Percentiles rank a stretch among this genome's conserved stretches.
phyloP scores from a whole-genome alignment of 1,284 basidiomycete species.

The Rhodotorula sp. region DNA sequence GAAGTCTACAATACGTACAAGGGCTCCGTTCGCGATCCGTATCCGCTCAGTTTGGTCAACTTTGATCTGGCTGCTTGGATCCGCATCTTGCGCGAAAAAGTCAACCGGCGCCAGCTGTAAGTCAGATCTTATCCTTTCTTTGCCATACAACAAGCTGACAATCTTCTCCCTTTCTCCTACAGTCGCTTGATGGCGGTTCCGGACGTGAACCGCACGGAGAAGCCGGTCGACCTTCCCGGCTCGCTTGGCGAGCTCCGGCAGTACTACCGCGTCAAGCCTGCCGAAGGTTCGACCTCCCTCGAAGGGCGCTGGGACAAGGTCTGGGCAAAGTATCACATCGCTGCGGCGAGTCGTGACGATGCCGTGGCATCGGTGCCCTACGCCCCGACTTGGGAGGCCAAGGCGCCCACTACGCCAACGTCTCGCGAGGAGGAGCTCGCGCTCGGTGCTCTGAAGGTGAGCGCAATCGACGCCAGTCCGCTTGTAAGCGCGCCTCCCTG shows the following conservation, averaged over 20 bases:
- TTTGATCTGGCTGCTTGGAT: slow-evolving; percentile 75
- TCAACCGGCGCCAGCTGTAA: slow-evolving; percentile 81
- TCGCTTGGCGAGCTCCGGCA: slow-evolving; percentile 56
- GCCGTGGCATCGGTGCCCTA: slow-evolving; percentile 68
- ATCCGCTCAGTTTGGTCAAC: slow-evolving; percentile 64
- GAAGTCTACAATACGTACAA: slow-evolving; percentile 70
- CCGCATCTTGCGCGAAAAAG: slow-evolving; percentile 69
- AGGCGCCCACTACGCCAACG: neutral
- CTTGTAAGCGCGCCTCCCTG: neutral
- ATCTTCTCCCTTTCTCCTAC: neutral
- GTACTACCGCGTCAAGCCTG: slow-evolving; percentile 54
- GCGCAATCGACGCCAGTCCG: neutral
- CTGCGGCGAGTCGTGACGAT: slow-evolving; percentile 51
- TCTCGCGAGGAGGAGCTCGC: neutral
- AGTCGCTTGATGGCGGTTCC: slow-evolving; percentile 41
- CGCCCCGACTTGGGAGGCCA: slow-evolving; percentile 38
- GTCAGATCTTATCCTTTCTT: slow-evolving; percentile 46
- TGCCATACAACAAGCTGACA: neutral
- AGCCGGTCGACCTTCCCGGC: slow-evolving; percentile 52
- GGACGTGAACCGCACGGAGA: slow-evolving; percentile 55
- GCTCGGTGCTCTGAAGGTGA: slow-evolving; percentile 19
- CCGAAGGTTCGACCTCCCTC: slow-evolving; percentile 47
- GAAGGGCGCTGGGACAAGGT: neutral
- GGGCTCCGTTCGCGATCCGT: slow-evolving; percentile 66
- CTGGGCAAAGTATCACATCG: neutral